These are phyloP conservation scores for Conringia planisiliqua DNA, from an alignment of 345 rosid genomes.

Conservation along the genomic window DNA sequence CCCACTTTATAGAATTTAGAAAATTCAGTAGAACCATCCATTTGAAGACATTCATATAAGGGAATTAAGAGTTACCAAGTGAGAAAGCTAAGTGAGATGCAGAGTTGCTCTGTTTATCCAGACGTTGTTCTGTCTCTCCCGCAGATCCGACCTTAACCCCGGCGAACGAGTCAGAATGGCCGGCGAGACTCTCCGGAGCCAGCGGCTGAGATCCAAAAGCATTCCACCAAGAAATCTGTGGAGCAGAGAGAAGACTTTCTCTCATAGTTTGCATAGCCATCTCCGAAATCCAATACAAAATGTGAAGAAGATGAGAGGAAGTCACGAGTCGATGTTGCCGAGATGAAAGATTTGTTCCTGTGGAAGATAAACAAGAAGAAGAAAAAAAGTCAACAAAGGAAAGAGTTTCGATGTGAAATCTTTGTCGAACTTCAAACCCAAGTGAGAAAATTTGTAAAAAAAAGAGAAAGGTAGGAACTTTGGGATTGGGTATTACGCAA, in stretches of 20 bases:
- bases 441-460: not conserved
- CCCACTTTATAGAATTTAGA: not conserved
- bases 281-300: slow-evolving; percentile 12
- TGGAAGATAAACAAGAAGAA: slow-evolving; percentile 19
- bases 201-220: slow-evolving; percentile 49
- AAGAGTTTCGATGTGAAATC: not conserved
- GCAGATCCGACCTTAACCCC: slow-evolving; percentile 40
- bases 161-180: slow-evolving; percentile 43
- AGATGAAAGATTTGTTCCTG: slow-evolving; percentile 34
- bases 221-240: slow-evolving; percentile 65
- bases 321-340: not conserved
- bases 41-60: not conserved
- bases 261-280: slow-evolving; percentile 84
- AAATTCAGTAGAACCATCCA: not conserved
- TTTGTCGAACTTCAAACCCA: slow-evolving; percentile 14
- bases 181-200: slow-evolving; percentile 44
- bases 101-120: slow-evolving; percentile 39
- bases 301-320: not conserved
- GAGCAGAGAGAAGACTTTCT: slow-evolving; percentile 57
- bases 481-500: slow-evolving; percentile 33
- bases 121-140: slow-evolving; percentile 39
- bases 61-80: slow-evolving; percentile 44
- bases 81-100: slow-evolving; percentile 54
- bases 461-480: slow-evolving; percentile 9
- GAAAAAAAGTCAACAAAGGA: slow-evolving; percentile 22